These are phyloP conservation scores for Chytridium lagenaria DNA, from an alignment of 371 early-diverging fungal genomes.

Conservation along the genomic window DNA sequence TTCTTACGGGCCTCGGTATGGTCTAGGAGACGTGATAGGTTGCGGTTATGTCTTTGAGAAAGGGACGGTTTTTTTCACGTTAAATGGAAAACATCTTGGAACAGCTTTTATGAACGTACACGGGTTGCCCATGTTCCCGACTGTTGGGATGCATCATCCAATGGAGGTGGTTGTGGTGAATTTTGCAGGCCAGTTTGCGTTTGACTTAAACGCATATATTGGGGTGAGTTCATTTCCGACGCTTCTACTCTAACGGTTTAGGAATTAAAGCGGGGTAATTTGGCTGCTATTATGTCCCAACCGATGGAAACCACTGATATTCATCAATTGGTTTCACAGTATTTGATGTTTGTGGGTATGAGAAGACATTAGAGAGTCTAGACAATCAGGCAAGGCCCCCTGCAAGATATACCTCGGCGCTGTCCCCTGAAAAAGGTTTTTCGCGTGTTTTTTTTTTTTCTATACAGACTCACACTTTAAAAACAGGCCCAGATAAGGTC, in stretches of 20 bases:
- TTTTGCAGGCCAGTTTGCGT: slow-evolving; percentile 20
- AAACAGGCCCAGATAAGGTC: too few relatives aligned
- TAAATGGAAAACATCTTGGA: slow-evolving; percentile 26
- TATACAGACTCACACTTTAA: not conserved
- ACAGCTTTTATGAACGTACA: slow-evolving; percentile 18
- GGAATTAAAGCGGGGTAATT: not conserved
- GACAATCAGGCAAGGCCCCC: not conserved
- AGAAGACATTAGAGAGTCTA: not conserved
- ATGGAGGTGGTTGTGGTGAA: slow-evolving; percentile 18
- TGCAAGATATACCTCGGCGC: not conserved
- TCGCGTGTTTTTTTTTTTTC: not conserved
- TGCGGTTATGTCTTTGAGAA: slow-evolving; percentile 25
- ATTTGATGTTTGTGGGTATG: slow-evolving; percentile 5
- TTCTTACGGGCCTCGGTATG: slow-evolving; percentile 21
- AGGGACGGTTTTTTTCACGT: slow-evolving; percentile 22
- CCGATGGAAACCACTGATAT: not conserved
- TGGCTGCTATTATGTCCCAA: slow-evolving; percentile 9
- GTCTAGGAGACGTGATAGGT: slow-evolving; percentile 24
- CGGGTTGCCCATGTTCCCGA: slow-evolving; percentile 7
- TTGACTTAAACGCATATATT: slow-evolving; percentile 15
- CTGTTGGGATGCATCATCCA: slow-evolving; percentile 30
- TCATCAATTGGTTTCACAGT: not conserved
- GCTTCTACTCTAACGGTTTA: not conserved
- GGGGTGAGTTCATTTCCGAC: slow-evolving; percentile 1
- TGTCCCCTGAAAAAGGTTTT: not conserved